These are phyloP conservation scores for Cyberlindnera saturnus DNA, from an alignment of 805 yeast genomes.

Conservation along the genomic window DNA sequence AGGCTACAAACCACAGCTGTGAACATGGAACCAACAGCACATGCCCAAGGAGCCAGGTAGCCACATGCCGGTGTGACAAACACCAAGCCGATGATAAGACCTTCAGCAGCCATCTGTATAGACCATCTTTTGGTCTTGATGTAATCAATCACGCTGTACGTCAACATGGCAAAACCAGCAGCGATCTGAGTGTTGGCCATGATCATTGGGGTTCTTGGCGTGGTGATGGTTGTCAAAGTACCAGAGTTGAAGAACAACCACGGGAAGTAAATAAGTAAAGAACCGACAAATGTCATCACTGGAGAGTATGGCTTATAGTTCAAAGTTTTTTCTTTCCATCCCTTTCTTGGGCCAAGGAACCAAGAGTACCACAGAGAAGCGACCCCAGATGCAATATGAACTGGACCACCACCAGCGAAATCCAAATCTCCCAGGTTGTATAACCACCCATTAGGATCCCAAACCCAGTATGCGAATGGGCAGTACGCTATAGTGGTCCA, in stretches of 20 bases:
- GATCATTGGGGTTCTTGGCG: slow-evolving; percentile 79
- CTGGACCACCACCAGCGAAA: slow-evolving; percentile 99
- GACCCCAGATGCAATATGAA: slow-evolving; percentile 87
- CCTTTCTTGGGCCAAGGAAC: slow-evolving; percentile 73
- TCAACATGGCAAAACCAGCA: slow-evolving; percentile 81
- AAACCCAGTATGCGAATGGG: slow-evolving; percentile 91
- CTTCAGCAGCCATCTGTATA: slow-evolving; percentile 88
- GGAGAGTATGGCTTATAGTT: slow-evolving; percentile 92
- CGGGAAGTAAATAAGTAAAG: slow-evolving; percentile 85
- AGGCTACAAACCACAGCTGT: slow-evolving; percentile 82
- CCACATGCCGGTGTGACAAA: slow-evolving; percentile 98
- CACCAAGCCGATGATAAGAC: slow-evolving; percentile 89
- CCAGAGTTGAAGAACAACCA: slow-evolving; percentile 96
- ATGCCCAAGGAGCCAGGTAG: slow-evolving; percentile 87
- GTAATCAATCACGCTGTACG: slow-evolving; percentile 87
- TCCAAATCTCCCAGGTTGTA: slow-evolving; percentile 86
- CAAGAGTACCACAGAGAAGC: slow-evolving; percentile 81
- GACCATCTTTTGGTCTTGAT: slow-evolving; percentile 84
- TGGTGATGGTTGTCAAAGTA: slow-evolving; percentile 68
- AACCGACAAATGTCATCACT: slow-evolving; percentile 83
- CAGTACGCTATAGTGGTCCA: slow-evolving; percentile 92
- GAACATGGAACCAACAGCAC: slow-evolving; percentile 72
- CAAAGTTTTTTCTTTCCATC: slow-evolving; percentile 27
- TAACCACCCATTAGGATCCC: slow-evolving; percentile 95
- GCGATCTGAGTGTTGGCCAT: slow-evolving; percentile 86